phyloP scores from a whole-genome alignment of 225 moss, liverwort and hornwort species.

The Climacium dendroides region DNA sequence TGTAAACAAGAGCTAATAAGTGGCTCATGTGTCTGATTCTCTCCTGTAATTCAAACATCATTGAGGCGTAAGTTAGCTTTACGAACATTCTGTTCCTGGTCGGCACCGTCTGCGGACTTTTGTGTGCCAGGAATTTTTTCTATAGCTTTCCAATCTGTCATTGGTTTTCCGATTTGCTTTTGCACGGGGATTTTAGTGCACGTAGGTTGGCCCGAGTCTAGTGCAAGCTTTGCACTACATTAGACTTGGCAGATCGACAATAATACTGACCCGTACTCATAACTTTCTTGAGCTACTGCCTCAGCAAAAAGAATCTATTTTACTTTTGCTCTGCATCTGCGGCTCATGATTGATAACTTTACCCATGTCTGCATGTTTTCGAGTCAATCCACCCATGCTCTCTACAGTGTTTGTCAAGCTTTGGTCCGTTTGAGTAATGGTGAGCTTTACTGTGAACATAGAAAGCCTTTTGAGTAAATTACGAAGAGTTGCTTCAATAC shows the following conservation, averaged over 20 bases:
- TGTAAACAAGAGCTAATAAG: constrained; percentile 25
- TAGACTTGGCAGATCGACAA: neutral
- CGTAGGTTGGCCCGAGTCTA: neutral
- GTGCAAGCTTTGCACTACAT: neutral
- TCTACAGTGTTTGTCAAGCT: neutral
- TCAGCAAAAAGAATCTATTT: neutral
- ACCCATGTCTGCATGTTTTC: neutral
- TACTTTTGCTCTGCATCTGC: neutral
- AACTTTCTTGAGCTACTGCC: neutral
- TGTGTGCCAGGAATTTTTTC: neutral
- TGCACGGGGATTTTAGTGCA: neutral
- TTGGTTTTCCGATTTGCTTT: neutral
- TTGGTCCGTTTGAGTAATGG: neutral
- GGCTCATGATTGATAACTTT: neutral
- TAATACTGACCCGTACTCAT: neutral
- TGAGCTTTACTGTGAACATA: neutral
- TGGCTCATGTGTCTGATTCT: constrained; percentile 7
- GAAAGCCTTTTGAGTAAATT: neutral
- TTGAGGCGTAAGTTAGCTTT: constrained; percentile 1
- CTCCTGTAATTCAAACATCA: constrained; percentile 18
- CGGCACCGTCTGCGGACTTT: neutral
- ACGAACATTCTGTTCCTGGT: neutral
- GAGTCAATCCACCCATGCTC: neutral
- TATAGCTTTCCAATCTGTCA: neutral
- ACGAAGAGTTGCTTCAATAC: too few relatives aligned